Percentiles rank a stretch among this genome's conserved stretches.
phyloP scores from a whole-genome alignment of 495 filamentous ascomycete genomes.

The Aspergillus incahuasiensis region DNA sequence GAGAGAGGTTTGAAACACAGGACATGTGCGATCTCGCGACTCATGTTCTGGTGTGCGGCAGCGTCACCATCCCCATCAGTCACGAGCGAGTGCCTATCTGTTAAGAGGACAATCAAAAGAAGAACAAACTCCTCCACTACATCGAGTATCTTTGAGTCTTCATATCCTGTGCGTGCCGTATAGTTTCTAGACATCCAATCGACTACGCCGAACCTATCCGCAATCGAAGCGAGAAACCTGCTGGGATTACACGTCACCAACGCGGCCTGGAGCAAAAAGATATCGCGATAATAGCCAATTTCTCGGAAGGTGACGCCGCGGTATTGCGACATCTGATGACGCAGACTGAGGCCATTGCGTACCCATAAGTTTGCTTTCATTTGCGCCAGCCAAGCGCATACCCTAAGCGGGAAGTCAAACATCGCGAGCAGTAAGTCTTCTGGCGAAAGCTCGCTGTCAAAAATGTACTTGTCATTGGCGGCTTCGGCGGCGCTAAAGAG shows the following conservation, averaged over 20 bases:
- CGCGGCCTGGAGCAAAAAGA: constrained; percentile 88
- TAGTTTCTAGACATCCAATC: constrained; percentile 87
- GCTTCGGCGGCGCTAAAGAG: constrained; percentile 52
- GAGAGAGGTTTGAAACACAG: constrained; percentile 94
- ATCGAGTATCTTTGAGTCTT: constrained; percentile 82
- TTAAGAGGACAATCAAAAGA: constrained; percentile 82
- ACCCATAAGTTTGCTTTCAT: constrained; percentile 99
- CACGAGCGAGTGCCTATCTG: constrained; percentile 78
- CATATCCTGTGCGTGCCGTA: constrained; percentile 60
- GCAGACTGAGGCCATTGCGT: constrained; percentile 89
- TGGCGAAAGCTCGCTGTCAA: constrained; percentile 29
- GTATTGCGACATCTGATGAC: constrained; percentile 91
- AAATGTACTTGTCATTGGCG: constrained; percentile 30
- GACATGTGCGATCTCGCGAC: constrained; percentile 85
- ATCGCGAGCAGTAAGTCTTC: constrained; percentile 82
- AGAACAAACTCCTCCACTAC: constrained; percentile 95
- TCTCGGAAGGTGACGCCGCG: constrained; percentile 81
- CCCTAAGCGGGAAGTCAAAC: constrained; percentile 89
- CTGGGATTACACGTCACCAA: constrained; percentile 81
- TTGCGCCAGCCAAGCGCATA: constrained; percentile 94
- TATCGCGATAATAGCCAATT: constrained; percentile 89
- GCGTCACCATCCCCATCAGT: constrained; percentile 61
- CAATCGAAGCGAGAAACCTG: constrained; percentile 79
- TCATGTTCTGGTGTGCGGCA: constrained; percentile 65
- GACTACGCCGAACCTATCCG: constrained; percentile 85